Base-by-base conservation (phyloP, 208 protist species). In the Trypanosoma cruzi region DNA sequence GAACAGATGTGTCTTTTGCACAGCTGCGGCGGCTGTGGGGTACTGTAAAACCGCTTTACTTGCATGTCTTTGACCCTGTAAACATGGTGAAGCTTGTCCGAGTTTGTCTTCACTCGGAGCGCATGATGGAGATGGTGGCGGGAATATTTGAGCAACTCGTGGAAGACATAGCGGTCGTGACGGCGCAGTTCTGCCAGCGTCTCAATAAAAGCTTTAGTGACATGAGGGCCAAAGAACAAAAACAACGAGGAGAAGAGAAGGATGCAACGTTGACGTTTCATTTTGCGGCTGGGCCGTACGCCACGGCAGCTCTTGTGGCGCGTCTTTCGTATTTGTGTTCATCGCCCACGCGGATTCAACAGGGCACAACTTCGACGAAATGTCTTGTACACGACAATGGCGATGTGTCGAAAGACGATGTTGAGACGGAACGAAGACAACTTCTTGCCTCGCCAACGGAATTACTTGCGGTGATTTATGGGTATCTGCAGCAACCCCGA, bases 131-230 rank as follows among this genome's bases (percentile, higher is more conserved):
- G 32, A 40, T 16, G 10, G 10, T 65, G 22, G 29, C 16, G n/a
- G 24, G 13, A 26, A 42, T 46, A 18, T 22, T 78, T 26, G 54
- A 53, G 29, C 28, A 42, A 40, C 6, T 72, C 3, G 32, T 78
- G 8, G 73, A 78, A 34, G 54, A 71, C 49, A 50, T 73, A 14
- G 73, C 59, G 4, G 73, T 78, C 26, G 49, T 78, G 4, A 64
- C 42, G 49, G 73, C 64, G 44, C 67, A 72, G 26, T 58, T 78
- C 31, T 75, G 71, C 48, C 59, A 34, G 20, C 31, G 48, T 60
- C 13, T 59, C 4, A 59, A 64, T 36, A 52, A 20, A 7, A 57
- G 22, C n/a, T 46, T 28, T 54, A 26, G 36, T 18, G 28, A 58
- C 36, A 63, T n/a, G 42, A 42, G n/a, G 29, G 31, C 28, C 6